Evolutionary conservation across 768 basidiomycete species (phyloP).

Genomic region (Suillus decipiens): DNA sequence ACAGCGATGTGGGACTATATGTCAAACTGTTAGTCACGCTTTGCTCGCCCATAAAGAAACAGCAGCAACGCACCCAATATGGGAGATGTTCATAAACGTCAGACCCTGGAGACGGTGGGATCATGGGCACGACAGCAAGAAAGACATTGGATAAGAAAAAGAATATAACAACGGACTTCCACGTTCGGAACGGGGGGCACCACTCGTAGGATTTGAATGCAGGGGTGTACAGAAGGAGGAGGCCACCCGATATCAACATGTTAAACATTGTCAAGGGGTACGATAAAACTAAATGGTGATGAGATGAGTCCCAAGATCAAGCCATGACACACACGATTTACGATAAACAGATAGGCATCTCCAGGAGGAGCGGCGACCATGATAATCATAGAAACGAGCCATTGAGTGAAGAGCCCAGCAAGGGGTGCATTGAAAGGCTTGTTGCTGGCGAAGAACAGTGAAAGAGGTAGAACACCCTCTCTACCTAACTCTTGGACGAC

Average conservation of each 20-base stretch:
- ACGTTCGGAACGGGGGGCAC: constrained; percentile 66
- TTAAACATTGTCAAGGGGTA: constrained; percentile 63
- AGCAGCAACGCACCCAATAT: constrained; percentile 57
- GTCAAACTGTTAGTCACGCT: neutral
- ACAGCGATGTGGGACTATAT: constrained; percentile 52
- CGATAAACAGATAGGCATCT: constrained; percentile 72
- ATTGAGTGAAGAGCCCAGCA: constrained; percentile 63
- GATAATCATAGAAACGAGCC: constrained; percentile 55
- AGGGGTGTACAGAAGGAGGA: constrained; percentile 59
- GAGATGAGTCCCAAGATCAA: neutral
- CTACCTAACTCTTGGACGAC: constrained; percentile 76
- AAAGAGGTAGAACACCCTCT: constrained; percentile 67
- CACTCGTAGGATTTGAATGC: constrained; percentile 48
- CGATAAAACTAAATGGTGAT: constrained; percentile 45
- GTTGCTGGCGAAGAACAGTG: constrained; percentile 69
- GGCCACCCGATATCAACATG: constrained; percentile 57
- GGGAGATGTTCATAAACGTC: constrained; percentile 59
- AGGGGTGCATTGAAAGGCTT: constrained; percentile 71
- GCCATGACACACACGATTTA: constrained; percentile 50
- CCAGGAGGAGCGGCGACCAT: constrained; percentile 63
- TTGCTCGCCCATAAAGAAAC: neutral
- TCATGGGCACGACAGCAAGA: constrained; percentile 58
- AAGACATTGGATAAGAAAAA: constrained; percentile 71
- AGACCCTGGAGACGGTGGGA: constrained; percentile 57
- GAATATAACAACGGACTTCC: constrained; percentile 46